Conservation (phyloP, 306 rosid species). For the Carpinus fangiana region DNA sequence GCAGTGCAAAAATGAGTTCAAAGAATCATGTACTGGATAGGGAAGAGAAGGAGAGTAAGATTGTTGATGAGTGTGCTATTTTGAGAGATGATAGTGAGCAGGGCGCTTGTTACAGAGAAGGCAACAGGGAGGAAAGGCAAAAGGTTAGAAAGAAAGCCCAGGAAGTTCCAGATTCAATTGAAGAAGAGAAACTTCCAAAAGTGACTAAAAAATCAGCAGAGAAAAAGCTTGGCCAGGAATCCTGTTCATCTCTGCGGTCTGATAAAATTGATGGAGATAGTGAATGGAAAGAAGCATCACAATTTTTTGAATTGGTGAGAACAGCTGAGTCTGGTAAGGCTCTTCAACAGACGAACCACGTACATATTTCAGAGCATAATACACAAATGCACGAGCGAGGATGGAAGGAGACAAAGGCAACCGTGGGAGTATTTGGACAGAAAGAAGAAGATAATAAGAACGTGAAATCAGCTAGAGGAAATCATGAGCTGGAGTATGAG, state of each 20-base stretch:
- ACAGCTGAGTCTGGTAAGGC: conserved; percentile 50
- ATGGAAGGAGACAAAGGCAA: conserved; percentile 36
- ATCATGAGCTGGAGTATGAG: conserved; percentile 34
- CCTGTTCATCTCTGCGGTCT: conserved; percentile 54
- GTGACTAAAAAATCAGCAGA: conserved; percentile 27
- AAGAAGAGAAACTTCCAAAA: conserved; percentile 38
- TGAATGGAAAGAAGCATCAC: conserved; percentile 77
- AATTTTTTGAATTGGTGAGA: conserved; percentile 81
- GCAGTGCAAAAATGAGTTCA: conserved; percentile 34
- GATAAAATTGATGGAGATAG: conserved; percentile 48
- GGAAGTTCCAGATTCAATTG: conserved; percentile 39
- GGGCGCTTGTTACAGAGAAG: conserved; percentile 39
- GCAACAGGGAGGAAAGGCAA: conserved; percentile 48
- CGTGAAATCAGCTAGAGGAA: conserved; percentile 31
- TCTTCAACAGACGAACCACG: conserved; percentile 39
- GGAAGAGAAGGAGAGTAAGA: conserved; percentile 39
- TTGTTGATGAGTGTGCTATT: conserved; percentile 34
- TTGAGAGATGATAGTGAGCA: conserved; percentile 42
- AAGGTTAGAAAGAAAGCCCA: conserved; percentile 44
- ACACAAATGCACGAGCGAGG: conserved; percentile 31
- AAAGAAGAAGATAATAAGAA: conserved; percentile 33
- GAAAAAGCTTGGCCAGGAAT: conserved; percentile 43
- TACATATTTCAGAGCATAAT: conserved; percentile 41
- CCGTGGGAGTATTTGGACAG: conserved; percentile 33
- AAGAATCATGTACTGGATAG: conserved; percentile 39